These are phyloP conservation scores for Mortierella antarctica DNA, from an alignment of 192 early-diverging fungal species.

Conservation along the genomic window DNA sequence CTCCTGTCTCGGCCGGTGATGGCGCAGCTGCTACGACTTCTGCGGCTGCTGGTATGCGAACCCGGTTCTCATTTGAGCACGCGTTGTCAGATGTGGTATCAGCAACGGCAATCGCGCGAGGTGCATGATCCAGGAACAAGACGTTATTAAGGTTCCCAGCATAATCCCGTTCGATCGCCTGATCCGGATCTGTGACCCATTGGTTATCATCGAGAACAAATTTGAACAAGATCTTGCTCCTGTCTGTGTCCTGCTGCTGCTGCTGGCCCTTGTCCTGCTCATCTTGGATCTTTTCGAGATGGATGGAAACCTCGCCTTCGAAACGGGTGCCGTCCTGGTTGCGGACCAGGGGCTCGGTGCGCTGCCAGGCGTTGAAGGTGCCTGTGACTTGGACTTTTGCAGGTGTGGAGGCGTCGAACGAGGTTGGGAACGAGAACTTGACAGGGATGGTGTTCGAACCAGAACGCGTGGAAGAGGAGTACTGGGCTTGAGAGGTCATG, in stretches of 20 bases:
- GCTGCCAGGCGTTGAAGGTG: constrained; percentile 39
- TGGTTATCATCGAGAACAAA: constrained; percentile 35
- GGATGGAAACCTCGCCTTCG: constrained; percentile 16
- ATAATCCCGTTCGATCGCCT: constrained; percentile 22
- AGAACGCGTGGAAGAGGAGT: neutral
- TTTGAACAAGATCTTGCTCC: constrained; percentile 40
- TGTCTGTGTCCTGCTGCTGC: constrained; percentile 7
- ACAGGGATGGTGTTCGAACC: constrained; percentile 1
- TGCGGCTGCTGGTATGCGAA: neutral
- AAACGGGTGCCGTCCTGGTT: constrained; percentile 18
- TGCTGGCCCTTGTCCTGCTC: neutral
- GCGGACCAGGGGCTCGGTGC: constrained; percentile 16
- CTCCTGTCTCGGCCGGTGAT: neutral
- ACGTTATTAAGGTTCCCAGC: constrained; percentile 48
- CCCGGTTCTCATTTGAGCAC: too few relatives aligned
- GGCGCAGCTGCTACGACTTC: neutral
- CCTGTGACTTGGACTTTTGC: constrained; percentile 38
- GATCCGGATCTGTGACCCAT: constrained; percentile 47
- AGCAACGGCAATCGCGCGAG: neutral
- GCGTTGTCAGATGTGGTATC: neutral
- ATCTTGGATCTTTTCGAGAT: neutral
- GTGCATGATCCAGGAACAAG: neutral
- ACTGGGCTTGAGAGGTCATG: neutral
- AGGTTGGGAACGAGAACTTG: constrained; percentile 16
- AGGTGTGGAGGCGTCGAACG: constrained; percentile 1